Percentiles rank a stretch among this genome's conserved stretches.
Evolutionary conservation across 1,139 yeast species (phyloP).

Genomic region (Nadsonia starkeyi-henricii): DNA sequence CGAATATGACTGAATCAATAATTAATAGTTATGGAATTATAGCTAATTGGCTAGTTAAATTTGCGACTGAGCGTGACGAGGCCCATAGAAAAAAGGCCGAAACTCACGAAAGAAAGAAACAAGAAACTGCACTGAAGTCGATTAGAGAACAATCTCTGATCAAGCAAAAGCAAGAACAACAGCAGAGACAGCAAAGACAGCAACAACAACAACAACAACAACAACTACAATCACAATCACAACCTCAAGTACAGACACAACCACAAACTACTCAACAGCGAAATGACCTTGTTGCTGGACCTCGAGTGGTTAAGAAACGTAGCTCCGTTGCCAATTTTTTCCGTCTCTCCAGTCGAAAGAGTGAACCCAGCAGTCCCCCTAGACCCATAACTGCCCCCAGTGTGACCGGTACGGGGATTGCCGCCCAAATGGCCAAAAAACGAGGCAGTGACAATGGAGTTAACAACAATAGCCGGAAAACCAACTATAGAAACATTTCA

Average conservation of each 20-base stretch:
- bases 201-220: conserved; percentile 3
- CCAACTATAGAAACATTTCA: neutral
- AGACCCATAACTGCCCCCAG: neutral
- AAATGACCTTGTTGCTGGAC: neutral
- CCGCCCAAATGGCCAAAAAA: neutral
- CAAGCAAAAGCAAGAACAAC: conserved; percentile 2
- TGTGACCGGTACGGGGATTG: neutral
- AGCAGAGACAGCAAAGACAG: too few species aligned
- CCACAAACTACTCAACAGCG: neutral
- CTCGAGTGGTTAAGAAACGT: neutral
- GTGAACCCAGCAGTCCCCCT: neutral
- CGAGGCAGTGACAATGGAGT: neutral
- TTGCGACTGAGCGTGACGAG: conserved; percentile 13
- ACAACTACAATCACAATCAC: neutral
- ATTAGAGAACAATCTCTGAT: neutral
- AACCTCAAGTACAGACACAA: neutral
- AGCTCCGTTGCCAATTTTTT: neutral
- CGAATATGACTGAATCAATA: conserved; percentile 14
- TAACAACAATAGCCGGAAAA: neutral
- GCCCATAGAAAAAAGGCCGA: neutral
- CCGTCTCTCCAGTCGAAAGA: neutral
- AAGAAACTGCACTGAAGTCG: neutral
- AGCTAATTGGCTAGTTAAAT: conserved; percentile 16
- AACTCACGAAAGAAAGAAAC: conserved; percentile 6
- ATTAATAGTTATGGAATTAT: conserved; percentile 15